phyloP scores from a whole-genome alignment of 176 grass and related monocot genomes.

The Tuctoria greenei region DNA sequence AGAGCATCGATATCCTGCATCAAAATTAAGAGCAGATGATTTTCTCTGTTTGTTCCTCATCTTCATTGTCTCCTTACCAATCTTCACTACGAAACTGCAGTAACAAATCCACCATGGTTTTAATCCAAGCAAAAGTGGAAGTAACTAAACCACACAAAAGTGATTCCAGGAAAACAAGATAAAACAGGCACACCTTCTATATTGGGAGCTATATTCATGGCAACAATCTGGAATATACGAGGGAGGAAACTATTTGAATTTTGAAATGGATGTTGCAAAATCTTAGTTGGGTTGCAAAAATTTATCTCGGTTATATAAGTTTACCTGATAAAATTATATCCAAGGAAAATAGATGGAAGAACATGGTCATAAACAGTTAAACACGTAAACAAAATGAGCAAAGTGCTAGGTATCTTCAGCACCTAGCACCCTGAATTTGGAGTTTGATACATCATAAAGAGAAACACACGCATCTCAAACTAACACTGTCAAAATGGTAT shows the following conservation, averaged over 20 bases:
- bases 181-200: background rate
- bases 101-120: constrained; percentile 31
- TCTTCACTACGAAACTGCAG: constrained; percentile 62
- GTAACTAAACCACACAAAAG: background rate
- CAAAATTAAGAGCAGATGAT: constrained; percentile 66
- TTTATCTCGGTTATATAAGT: background rate
- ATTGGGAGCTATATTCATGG: background rate
- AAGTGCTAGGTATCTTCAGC: background rate
- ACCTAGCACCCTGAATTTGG: background rate
- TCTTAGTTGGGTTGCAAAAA: background rate
- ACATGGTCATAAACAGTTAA: background rate
- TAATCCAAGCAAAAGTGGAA: constrained; percentile 12
- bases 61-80: constrained; percentile 61
- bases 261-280: background rate
- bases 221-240: background rate
- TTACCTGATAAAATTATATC: background rate
- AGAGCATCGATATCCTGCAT: constrained; percentile 63
- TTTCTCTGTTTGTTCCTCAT: constrained; percentile 74
- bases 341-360: background rate
- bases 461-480: background rate
- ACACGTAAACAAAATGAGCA: background rate
- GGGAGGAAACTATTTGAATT: background rate
- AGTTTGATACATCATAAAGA: background rate
- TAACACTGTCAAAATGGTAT: background rate
- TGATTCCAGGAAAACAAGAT: background rate